Evolutionary conservation across 345 rosid species (phyloP).

Genomic region (Laguncularia racemosa): DNA sequence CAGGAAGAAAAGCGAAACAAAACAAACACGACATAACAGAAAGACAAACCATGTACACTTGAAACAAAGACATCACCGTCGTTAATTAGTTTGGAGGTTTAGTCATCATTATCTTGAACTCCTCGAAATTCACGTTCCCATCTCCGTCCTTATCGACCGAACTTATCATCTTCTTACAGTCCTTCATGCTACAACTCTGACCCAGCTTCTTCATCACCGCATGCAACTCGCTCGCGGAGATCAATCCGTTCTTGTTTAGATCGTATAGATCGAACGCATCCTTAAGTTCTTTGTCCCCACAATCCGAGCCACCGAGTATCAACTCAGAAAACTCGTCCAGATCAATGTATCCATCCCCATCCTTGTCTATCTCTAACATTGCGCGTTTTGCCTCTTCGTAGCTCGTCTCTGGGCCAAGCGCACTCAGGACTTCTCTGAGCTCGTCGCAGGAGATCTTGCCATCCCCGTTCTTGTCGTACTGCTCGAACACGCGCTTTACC

Average conservation of each 20-base stretch:
- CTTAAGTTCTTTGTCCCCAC: slow-evolving; percentile 41
- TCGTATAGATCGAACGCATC: slow-evolving; percentile 92
- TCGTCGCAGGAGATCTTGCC: slow-evolving; percentile 80
- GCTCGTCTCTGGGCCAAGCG: slow-evolving; percentile 37
- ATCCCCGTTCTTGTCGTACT: slow-evolving; percentile 87
- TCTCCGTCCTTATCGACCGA: slow-evolving; percentile 90
- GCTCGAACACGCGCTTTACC: slow-evolving; percentile 42
- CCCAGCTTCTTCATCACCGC: slow-evolving; percentile 72
- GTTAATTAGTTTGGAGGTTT: slow-evolving; percentile 4
- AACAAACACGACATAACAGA: too few relatives aligned
- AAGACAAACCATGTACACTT: not conserved
- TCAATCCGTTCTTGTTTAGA: slow-evolving; percentile 69
- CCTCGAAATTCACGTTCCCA: slow-evolving; percentile 85
- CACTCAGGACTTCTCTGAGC: slow-evolving; percentile 45
- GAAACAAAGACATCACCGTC: not conserved
- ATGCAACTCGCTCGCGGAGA: slow-evolving; percentile 70
- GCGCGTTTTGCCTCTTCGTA: slow-evolving; percentile 45
- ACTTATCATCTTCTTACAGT: slow-evolving; percentile 77
- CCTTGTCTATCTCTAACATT: slow-evolving; percentile 78
- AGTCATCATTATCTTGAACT: slow-evolving; percentile 91
- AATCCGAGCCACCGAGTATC: slow-evolving; percentile 12
- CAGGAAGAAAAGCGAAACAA: too few relatives aligned
- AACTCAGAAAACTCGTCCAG: slow-evolving; percentile 68
- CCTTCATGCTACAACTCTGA: slow-evolving; percentile 53
- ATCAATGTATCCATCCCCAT: slow-evolving; percentile 75